These are phyloP conservation scores for Trichoderma simmonsii DNA, from an alignment of 2,329 filamentous ascomycete species.

Conservation along the genomic window DNA sequence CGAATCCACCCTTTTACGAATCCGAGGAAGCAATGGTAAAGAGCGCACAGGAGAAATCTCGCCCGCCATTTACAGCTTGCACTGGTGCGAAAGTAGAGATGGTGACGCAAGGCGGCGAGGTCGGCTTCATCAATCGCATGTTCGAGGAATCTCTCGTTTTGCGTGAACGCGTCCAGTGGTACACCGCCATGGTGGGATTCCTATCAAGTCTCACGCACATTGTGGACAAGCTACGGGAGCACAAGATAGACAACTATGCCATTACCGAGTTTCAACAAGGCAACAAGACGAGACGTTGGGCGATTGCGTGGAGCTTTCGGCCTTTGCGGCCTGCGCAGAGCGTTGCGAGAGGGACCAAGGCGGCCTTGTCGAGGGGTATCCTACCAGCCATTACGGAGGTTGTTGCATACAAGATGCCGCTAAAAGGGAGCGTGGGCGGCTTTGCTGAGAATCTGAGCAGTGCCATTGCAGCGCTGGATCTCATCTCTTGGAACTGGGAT, in stretches of 20 bases:
- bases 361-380: slow-evolving; percentile 39
- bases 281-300: slow-evolving; percentile 78
- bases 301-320: slow-evolving; percentile 80
- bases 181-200: slow-evolving; percentile 87
- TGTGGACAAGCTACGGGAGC: slow-evolving; percentile 56
- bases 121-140: slow-evolving; percentile 69
- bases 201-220: slow-evolving; percentile 62
- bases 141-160: slow-evolving; percentile 65
- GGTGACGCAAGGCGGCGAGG: slow-evolving; percentile 76
- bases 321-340: slow-evolving; percentile 57
- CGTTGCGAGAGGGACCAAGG: slow-evolving; percentile 44
- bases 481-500: slow-evolving; percentile 64
- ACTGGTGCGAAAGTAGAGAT: slow-evolving; percentile 82
- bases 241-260: slow-evolving; percentile 71
- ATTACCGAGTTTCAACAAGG: slow-evolving; percentile 78
- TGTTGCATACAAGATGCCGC: slow-evolving; percentile 46
- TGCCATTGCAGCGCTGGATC: slow-evolving; percentile 53
- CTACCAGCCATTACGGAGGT: slow-evolving; percentile 43
- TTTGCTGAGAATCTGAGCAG: slow-evolving; percentile 38
- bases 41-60: slow-evolving; percentile 63
- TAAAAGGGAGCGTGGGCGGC: slow-evolving; percentile 29
- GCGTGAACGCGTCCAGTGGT: slow-evolving; percentile 70
- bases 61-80: slow-evolving; percentile 66
- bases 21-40: slow-evolving; percentile 65
- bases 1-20: slow-evolving; percentile 92